These are phyloP conservation scores for Podosphaera leucotricha DNA, from an alignment of 2,329 filamentous ascomycete genomes.

Conservation along the genomic window DNA sequence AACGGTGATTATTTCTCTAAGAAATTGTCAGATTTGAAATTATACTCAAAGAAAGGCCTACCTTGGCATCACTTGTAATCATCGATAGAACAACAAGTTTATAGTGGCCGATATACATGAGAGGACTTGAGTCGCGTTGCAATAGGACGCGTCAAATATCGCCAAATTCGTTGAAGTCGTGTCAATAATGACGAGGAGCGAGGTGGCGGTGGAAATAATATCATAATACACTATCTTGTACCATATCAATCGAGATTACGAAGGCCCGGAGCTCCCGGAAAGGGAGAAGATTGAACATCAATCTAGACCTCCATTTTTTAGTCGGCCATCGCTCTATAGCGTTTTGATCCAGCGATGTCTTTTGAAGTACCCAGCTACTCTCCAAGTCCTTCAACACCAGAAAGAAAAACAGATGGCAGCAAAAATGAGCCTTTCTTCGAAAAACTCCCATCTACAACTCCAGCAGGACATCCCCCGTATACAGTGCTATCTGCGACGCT, in stretches of 20 bases:
- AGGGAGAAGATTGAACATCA: too few species aligned
- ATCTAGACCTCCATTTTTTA: background rate
- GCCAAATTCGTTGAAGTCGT: too few species aligned
- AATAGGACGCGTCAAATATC: too few species aligned
- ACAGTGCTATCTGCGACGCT: slow-evolving; percentile 29
- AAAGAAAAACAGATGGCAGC: slow-evolving; percentile 11
- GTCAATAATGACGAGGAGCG: too few species aligned
- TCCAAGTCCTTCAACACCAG: slow-evolving; percentile 17
- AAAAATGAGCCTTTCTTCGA: slow-evolving; percentile 12
- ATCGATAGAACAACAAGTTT: too few species aligned
- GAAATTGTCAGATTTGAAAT: slow-evolving; percentile 1
- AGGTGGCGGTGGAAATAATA: too few species aligned
- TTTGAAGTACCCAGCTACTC: slow-evolving; percentile 3
- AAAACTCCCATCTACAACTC: slow-evolving; percentile 27
- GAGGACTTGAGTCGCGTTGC: too few species aligned
- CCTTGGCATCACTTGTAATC: slow-evolving; percentile 15
- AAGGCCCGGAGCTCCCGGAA: too few species aligned
- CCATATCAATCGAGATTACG: too few species aligned
- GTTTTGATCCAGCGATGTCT: background rate
- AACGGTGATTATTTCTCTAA: slow-evolving; percentile 94
- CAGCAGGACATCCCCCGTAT: slow-evolving; percentile 30
- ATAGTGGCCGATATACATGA: too few species aligned
- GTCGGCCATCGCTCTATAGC: background rate
- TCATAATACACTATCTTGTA: too few species aligned
- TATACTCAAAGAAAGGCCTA: slow-evolving; percentile 3